phyloP scores from a whole-genome alignment of 768 basidiomycete genomes.

The Panellus pusillus region DNA sequence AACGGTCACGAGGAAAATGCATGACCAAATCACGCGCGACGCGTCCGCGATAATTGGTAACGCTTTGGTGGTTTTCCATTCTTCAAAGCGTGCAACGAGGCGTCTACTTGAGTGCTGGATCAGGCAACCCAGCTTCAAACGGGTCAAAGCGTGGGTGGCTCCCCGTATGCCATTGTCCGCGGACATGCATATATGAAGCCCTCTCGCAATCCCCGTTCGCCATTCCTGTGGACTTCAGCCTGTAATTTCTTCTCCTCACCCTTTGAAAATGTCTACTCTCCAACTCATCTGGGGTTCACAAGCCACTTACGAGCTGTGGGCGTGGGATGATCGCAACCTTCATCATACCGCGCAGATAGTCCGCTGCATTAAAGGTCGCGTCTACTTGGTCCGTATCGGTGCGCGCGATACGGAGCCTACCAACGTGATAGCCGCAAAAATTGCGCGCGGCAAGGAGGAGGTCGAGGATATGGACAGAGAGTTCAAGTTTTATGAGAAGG shows the following conservation, averaged over 20 bases:
- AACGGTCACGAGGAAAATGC: conserved; percentile 3
- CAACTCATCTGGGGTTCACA: conserved; percentile 25
- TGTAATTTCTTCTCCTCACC: neutral
- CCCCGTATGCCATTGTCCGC: neutral
- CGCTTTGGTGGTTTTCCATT: neutral
- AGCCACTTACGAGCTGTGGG: conserved; percentile 28
- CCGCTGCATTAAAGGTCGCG: conserved; percentile 19
- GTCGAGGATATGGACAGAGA: conserved; percentile 33
- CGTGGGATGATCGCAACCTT: conserved; percentile 22
- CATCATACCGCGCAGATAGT: conserved; percentile 27
- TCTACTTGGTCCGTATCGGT: conserved; percentile 27
- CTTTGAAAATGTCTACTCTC: conserved; percentile 29
- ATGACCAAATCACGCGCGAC: conserved; percentile 3
- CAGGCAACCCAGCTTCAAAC: conserved; percentile 8
- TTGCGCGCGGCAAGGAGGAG: conserved; percentile 27
- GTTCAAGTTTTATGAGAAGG: conserved; percentile 32
- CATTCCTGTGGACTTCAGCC: neutral
- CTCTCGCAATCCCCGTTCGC: neutral
- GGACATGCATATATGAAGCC: neutral
- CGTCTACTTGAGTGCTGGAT: neutral
- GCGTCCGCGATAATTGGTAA: neutral
- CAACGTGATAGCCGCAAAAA: conserved; percentile 33
- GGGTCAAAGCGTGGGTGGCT: conserved; percentile 7
- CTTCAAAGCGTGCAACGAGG: neutral
- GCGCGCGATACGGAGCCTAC: conserved; percentile 18